Conservation (phyloP, 139 green algal genomes). For the Asterochloris erici region DNA sequence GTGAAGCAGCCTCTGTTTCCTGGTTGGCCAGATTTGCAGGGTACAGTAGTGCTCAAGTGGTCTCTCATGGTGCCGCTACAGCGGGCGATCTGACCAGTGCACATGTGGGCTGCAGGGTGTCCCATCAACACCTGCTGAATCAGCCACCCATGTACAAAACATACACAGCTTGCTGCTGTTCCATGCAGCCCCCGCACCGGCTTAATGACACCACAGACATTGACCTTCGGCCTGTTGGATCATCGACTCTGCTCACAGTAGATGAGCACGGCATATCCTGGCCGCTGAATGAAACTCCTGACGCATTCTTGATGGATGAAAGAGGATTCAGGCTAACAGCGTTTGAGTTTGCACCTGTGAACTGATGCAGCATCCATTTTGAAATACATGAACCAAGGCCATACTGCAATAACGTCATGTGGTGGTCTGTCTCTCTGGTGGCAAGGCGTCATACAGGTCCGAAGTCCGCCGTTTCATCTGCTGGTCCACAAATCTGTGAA, state of each 20-base stretch:
- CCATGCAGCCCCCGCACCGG: neutral
- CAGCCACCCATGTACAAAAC: constrained; percentile 12
- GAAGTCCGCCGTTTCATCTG: constrained; percentile 7
- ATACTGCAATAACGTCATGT: neutral
- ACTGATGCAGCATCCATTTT: neutral
- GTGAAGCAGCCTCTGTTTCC: neutral
- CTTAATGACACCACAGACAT: neutral
- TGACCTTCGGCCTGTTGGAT: neutral
- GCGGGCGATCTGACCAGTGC: no score
- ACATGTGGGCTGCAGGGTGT: neutral
- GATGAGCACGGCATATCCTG: neutral
- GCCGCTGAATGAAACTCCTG: neutral
- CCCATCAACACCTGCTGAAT: neutral
- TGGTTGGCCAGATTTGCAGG: neutral
- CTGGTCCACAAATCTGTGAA: constrained; percentile 1
- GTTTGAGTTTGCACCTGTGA: neutral
- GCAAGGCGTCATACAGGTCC: constrained; percentile 10
- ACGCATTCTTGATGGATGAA: neutral
- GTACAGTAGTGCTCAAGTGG: neutral
- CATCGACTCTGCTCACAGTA: neutral
- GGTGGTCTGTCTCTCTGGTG: constrained; percentile 7
- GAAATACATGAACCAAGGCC: neutral
- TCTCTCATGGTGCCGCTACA: neutral
- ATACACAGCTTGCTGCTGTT: neutral
- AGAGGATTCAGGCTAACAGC: neutral